These are phyloP conservation scores for Poa pratensis DNA, from an alignment of 176 grass and related monocot species.

Conservation along the genomic window DNA sequence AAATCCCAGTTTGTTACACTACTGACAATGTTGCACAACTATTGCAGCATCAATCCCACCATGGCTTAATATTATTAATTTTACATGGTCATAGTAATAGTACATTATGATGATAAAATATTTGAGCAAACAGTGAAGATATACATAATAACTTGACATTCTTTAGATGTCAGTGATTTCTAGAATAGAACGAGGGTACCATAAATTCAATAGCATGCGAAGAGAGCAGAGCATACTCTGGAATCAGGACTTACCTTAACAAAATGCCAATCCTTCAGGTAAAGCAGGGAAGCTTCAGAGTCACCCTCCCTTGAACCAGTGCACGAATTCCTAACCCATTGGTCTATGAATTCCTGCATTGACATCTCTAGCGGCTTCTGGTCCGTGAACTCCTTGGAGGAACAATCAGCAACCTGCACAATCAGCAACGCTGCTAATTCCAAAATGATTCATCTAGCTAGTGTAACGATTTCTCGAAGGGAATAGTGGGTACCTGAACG, in stretches of 20 bases:
- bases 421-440: not conserved
- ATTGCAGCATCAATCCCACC: constrained; percentile 5
- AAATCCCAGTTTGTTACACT: not conserved
- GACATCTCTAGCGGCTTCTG: constrained; percentile 90
- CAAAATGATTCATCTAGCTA: constrained; percentile 28
- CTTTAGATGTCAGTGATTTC: constrained; percentile 4
- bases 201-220: not conserved
- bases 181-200: not conserved
- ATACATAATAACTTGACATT: not conserved
- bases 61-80: not conserved
- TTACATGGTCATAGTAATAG: not conserved
- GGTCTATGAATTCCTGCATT: constrained; percentile 63
- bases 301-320: constrained; percentile 26
- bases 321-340: constrained; percentile 51
- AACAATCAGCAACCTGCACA: constrained; percentile 79
- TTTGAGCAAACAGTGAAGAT: not conserved
- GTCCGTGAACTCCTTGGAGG: constrained; percentile 65
- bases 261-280: constrained; percentile 99
- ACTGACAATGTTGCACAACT: not conserved
- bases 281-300: constrained; percentile 46
- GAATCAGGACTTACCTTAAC: constrained; percentile 56
- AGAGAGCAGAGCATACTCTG: not conserved
- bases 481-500: constrained; percentile 46
- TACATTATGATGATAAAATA: not conserved
- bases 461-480: not conserved